Evolutionary conservation across 1,284 basidiomycete species (phyloP).

Genomic region (Tranzscheliella williamsii): DNA sequence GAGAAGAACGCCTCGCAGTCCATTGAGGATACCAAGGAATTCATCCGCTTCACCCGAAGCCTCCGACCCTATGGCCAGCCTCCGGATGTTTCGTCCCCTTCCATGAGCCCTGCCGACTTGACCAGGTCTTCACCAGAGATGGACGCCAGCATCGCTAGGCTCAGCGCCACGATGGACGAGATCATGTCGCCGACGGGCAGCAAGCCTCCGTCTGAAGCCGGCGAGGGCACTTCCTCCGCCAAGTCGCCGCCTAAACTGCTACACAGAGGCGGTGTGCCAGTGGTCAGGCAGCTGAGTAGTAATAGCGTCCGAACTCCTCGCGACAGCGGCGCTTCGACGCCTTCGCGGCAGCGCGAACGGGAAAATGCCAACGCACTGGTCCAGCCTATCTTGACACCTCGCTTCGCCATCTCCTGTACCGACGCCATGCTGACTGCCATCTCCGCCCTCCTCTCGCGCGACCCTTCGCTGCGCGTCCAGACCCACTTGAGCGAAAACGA

Average conservation of each 20-base stretch:
- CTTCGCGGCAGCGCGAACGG: slow-evolving; percentile 31
- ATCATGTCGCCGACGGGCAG: slow-evolving; percentile 33
- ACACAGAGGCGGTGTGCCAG: slow-evolving; percentile 2
- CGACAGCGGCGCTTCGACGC: slow-evolving; percentile 33
- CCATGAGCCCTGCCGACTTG: slow-evolving; percentile 34
- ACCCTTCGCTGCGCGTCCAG: slow-evolving; percentile 73
- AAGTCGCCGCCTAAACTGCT: slow-evolving; percentile 15
- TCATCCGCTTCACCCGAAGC: slow-evolving; percentile 44
- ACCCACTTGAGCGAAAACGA: slow-evolving; percentile 90
- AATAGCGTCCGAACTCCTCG: slow-evolving; percentile 24
- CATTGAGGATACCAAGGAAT: slow-evolving; percentile 52
- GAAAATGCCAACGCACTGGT: slow-evolving; percentile 65
- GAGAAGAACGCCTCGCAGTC: slow-evolving; percentile 64
- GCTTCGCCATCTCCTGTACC: slow-evolving; percentile 92
- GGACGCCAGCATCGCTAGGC: slow-evolving; percentile 47
- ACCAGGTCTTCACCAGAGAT: slow-evolving; percentile 38
- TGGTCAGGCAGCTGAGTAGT: slow-evolving; percentile 26
- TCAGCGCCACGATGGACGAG: slow-evolving; percentile 50
- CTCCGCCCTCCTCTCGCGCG: slow-evolving; percentile 65
- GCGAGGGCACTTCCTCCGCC: slow-evolving; percentile 7
- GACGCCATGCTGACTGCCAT: slow-evolving; percentile 71
- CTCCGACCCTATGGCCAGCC: slow-evolving; percentile 32
- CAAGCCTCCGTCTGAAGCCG: slow-evolving; percentile 27
- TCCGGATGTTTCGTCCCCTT: slow-evolving; percentile 34
- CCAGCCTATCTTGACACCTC: slow-evolving; percentile 86